These are phyloP conservation scores for Erysimum cheiri DNA, from an alignment of 441 rosid genomes.

Conservation along the genomic window DNA sequence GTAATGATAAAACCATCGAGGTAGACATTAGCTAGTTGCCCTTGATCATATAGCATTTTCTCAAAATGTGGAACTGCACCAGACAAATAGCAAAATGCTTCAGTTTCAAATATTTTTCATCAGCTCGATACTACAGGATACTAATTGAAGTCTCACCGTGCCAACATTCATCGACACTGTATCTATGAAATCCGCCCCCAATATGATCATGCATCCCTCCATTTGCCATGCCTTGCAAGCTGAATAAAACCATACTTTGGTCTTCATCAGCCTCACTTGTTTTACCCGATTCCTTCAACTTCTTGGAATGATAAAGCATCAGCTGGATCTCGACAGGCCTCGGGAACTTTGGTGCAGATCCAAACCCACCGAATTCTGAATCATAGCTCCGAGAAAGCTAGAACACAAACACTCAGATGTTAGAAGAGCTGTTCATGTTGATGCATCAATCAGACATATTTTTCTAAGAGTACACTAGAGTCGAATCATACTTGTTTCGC, in stretches of 20 bases:
- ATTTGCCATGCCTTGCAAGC: constrained; percentile 86
- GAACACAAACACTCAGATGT: constrained; percentile 37
- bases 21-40: constrained; percentile 81
- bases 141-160: constrained; percentile 65
- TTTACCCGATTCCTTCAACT: constrained; percentile 66
- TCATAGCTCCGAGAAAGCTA: constrained; percentile 88
- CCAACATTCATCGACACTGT: constrained; percentile 96
- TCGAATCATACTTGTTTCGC: constrained; percentile 73
- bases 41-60: constrained; percentile 98
- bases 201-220: constrained; percentile 97
- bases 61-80: constrained; percentile 98
- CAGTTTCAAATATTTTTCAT: not conserved
- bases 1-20: constrained; percentile 81
- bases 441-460: constrained; percentile 1
- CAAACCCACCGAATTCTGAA: constrained; percentile 82
- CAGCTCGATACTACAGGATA: not conserved
- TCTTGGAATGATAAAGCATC: constrained; percentile 83
- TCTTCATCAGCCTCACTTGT: constrained; percentile 52
- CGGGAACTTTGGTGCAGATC: constrained; percentile 96
- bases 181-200: constrained; percentile 97
- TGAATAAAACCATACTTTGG: constrained; percentile 69
- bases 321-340: constrained; percentile 94
- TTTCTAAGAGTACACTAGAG: not conserved
- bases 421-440: constrained; percentile 17
- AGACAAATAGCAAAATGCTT: constrained; percentile 20